Base-by-base conservation (phyloP, 805 yeast species). In the Kluyveromyces nonfermentans region DNA sequence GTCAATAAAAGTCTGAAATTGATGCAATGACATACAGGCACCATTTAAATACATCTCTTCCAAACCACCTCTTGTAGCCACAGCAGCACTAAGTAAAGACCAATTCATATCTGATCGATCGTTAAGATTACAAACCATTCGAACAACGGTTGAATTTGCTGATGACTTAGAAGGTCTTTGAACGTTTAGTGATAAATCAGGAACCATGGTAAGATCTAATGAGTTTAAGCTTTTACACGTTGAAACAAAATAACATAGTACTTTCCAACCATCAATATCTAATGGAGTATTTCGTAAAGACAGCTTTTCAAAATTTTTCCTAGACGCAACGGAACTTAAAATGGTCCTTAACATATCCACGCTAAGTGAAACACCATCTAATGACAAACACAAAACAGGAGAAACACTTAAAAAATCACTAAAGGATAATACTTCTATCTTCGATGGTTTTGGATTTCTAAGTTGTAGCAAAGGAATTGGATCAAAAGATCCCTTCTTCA, bases 371-470 rank as follows among this genome's bases (percentile, higher is more conserved):
- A 85, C 89, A 43, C 94, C 90, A 65, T 89, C 97, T 30, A 90
- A 65, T 0, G 86, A 77, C 5, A 89, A 61, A 59, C 88, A 80
- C 17, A 80, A 69, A 6, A 89, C 74, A 0, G 96, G 96, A 0
- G 94, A 93, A 42, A 87, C 78, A 40, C 95, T 71, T 21, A 89
- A 65, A 53, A 89, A 90, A 61, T 89, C 97, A 14, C 94, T 77
- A 56, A 89, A 85, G 0, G 96, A 79, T 52, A 85, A 75, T 22
- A 89, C 75, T 62, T 89, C 97, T 40, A 89, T 81, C 72, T 85
- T 68, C 0, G 96, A 85, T 0, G 97, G 97, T 42, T 78, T 71
- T 3, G 96, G 95, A 54, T 89, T 89, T 56, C 87, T 73, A 48
- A 90, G 60, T 53, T 83, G 89, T 42, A 89, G 59, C 10, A 79